Conservation (phyloP, 495 filamentous ascomycete genomes). For the Chaetomidium leptoderma region DNA sequence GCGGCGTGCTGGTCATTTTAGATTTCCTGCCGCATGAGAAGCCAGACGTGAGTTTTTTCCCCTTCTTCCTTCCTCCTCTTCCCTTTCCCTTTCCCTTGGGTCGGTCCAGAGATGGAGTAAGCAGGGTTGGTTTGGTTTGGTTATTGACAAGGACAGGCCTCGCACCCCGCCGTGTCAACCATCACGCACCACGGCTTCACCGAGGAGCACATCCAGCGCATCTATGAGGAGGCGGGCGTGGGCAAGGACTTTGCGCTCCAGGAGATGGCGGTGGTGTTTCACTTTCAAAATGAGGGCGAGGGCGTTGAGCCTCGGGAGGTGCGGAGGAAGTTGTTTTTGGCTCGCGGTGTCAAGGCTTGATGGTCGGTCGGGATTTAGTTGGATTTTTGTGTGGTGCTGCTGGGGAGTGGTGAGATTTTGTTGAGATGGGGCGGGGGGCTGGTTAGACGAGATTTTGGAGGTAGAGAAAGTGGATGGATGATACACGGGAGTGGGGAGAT, state of each 20-base stretch:
- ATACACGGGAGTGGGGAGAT: neutral
- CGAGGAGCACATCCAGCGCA: conserved; percentile 44
- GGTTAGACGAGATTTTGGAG: no score
- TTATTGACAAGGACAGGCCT: conserved; percentile 19
- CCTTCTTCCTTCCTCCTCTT: neutral
- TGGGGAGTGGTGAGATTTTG: neutral
- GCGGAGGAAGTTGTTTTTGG: conserved; percentile 25
- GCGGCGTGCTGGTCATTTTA: conserved; percentile 60
- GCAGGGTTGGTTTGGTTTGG: no score
- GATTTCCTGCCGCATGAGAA: conserved; percentile 56
- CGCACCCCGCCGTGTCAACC: conserved; percentile 40
- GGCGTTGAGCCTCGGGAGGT: no score
- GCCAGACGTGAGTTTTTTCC: conserved; percentile 19
- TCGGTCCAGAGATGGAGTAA: neutral
- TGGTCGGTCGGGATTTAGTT: neutral
- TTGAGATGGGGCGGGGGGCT: no score
- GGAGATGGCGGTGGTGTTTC: conserved; percentile 33
- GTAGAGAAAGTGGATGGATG: no score
- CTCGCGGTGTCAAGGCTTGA: conserved; percentile 29
- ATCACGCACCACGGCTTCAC: conserved; percentile 58
- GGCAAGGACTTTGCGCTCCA: conserved; percentile 41
- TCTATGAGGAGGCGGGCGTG: conserved; percentile 52
- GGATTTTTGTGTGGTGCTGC: neutral
- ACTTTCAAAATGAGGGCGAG: conserved; percentile 4
- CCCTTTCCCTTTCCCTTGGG: no score